A percentile compares a stretch with the other conserved stretches of the same genome.
Conservation (phyloP, 1,139 yeast genomes). For the Williopsis jadinii region DNA sequence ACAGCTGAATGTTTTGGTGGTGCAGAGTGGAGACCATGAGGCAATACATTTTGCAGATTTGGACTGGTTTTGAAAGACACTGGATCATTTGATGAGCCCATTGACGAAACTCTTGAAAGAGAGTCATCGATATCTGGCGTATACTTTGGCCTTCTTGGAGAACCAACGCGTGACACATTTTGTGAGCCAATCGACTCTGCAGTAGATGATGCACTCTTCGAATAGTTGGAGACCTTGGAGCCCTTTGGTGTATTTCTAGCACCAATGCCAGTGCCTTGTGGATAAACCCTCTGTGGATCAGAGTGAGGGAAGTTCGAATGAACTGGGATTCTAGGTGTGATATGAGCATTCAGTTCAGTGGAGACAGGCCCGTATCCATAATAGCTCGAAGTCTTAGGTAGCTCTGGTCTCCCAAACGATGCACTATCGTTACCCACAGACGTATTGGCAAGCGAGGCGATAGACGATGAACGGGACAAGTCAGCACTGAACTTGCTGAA, state of each 20-base stretch:
- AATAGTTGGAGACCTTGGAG: no score
- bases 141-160: slow-evolving; percentile 22
- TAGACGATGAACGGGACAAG: slow-evolving; percentile 47
- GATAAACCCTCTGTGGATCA: background rate
- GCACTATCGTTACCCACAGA: slow-evolving; percentile 16
- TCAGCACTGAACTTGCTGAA: slow-evolving; percentile 72
- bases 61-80: background rate
- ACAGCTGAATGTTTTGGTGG: no score
- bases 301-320: background rate
- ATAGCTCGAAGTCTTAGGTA: no score
- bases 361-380: no score
- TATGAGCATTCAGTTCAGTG: no score
- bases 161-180: background rate
- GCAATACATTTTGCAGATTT: no score
- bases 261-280: no score
- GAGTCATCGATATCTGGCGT: slow-evolving; percentile 16
- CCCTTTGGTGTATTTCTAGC: no score
- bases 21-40: no score
- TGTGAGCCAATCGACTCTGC: no score
- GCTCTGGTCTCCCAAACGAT: slow-evolving; percentile 5
- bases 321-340: no score
- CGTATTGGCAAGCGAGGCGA: slow-evolving; percentile 23
- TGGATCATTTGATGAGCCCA: slow-evolving; percentile 5
- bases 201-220: no score
- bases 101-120: slow-evolving; percentile 18